Evolutionary conservation across 2,329 filamentous ascomycete genomes (phyloP).

Genomic region (Salinomyces thailandicus): DNA sequence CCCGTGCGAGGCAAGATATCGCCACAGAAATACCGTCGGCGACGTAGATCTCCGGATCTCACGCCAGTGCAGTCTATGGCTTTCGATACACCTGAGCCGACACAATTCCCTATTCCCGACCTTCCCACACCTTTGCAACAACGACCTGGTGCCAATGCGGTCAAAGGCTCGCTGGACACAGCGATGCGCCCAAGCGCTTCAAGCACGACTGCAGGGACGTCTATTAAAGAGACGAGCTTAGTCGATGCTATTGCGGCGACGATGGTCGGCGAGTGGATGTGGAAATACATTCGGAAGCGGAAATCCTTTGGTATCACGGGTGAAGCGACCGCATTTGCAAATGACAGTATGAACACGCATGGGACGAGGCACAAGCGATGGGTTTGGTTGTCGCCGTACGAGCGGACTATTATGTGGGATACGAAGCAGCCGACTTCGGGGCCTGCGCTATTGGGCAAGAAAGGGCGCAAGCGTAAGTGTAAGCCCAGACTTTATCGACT

Average conservation of each 20-base stretch:
- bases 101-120: constrained; percentile 26
- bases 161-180: constrained; percentile 16
- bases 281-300: constrained; percentile 75
- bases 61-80: constrained; percentile 28
- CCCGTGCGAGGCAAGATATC: constrained; percentile 42
- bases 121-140: constrained; percentile 21
- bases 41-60: constrained; percentile 23
- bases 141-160: constrained; percentile 10
- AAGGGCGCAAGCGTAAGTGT: constrained; percentile 80
- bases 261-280: constrained; percentile 98
- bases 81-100: constrained; percentile 23
- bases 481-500: not conserved
- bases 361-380: constrained; percentile 80
- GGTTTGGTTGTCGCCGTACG: constrained; percentile 97
- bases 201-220: constrained; percentile 4
- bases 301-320: constrained; percentile 82
- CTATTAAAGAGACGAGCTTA: constrained; percentile 48
- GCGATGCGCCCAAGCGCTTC: constrained; percentile 3
- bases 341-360: constrained; percentile 55
- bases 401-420: constrained; percentile 93
- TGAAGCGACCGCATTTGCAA: constrained; percentile 44
- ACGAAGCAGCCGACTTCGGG: constrained; percentile 90
- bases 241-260: constrained; percentile 96
- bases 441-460: constrained; percentile 82
- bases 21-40: constrained; percentile 31